These are phyloP conservation scores for Collariella sp. DNA, from an alignment of 495 filamentous ascomycete genomes.

Conservation along the genomic window DNA sequence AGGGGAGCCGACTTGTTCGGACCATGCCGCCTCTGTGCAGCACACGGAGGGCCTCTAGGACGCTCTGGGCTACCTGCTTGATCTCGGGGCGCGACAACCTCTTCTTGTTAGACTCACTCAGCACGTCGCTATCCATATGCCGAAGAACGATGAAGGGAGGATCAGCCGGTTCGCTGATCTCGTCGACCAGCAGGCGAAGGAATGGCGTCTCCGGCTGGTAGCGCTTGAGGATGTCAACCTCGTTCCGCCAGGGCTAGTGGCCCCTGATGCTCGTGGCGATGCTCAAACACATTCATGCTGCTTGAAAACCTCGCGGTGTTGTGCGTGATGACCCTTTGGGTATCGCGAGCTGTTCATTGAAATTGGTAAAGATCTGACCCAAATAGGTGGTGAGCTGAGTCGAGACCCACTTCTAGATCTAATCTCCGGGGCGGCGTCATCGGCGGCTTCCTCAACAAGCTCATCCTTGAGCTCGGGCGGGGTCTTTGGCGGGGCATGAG, in stretches of 20 bases:
- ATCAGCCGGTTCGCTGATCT: slow-evolving; percentile 31
- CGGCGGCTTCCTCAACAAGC: neutral
- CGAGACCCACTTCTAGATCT: too few relatives aligned
- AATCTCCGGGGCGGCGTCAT: too few relatives aligned
- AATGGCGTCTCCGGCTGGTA: slow-evolving; percentile 30
- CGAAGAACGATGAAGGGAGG: slow-evolving; percentile 36
- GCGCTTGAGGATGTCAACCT: slow-evolving; percentile 35
- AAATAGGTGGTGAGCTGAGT: neutral
- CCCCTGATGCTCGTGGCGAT: slow-evolving; percentile 32
- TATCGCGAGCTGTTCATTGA: too few relatives aligned
- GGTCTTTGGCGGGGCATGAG: slow-evolving; percentile 5
- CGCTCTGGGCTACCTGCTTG: slow-evolving; percentile 32
- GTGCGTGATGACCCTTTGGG: too few relatives aligned
- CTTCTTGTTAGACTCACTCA: slow-evolving; percentile 27
- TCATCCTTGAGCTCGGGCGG: neutral
- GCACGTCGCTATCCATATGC: slow-evolving; percentile 35
- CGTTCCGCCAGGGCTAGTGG: slow-evolving; percentile 35
- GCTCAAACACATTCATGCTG: neutral
- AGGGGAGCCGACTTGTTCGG: slow-evolving; percentile 20
- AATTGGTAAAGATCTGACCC: too few relatives aligned
- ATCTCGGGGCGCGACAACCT: slow-evolving; percentile 33
- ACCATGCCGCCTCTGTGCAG: slow-evolving; percentile 35
- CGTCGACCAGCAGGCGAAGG: slow-evolving; percentile 33
- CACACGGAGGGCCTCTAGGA: slow-evolving; percentile 31
- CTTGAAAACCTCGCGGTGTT: too few relatives aligned